phyloP scores from a whole-genome alignment of 192 early-diverging fungal species.

The Coemansia sp. region DNA sequence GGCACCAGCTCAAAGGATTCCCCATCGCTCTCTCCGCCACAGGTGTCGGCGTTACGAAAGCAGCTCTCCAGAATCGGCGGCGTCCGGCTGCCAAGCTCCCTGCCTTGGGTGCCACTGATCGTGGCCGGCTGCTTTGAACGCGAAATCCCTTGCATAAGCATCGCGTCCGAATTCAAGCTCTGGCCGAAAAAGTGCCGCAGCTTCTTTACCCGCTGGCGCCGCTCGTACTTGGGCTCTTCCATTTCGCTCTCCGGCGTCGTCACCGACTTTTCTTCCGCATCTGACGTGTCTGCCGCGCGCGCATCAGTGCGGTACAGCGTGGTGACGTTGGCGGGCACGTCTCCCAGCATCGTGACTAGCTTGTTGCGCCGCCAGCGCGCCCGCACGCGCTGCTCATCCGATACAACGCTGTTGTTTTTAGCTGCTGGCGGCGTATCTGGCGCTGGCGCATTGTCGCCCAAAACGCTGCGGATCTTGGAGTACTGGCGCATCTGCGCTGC shows the following conservation, averaged over 20 bases:
- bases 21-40: not conserved
- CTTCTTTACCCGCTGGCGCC: slow-evolving; percentile 17
- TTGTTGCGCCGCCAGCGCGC: slow-evolving; percentile 42
- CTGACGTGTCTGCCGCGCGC: not conserved
- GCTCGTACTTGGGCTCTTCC: slow-evolving; percentile 4
- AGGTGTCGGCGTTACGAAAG: too few species aligned
- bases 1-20: slow-evolving; percentile 36
- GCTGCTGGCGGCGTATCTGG: slow-evolving; percentile 3
- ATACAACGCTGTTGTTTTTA: not conserved
- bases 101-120: too few species aligned
- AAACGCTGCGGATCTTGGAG: slow-evolving; percentile 34
- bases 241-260: not conserved
- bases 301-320: slow-evolving; percentile 18
- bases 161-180: slow-evolving; percentile 34
- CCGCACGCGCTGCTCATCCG: slow-evolving; percentile 26
- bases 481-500: slow-evolving; percentile 25
- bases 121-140: not conserved
- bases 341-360: slow-evolving; percentile 33
- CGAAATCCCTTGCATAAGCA: slow-evolving; percentile 13
- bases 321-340: slow-evolving; percentile 19
- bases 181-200: slow-evolving; percentile 39
- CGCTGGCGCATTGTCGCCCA: slow-evolving; percentile 29
- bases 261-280: not conserved
- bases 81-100: too few species aligned
- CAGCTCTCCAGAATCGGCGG: too few species aligned